phyloP scores from a whole-genome alignment of 352 stramenopile species.

The Phytopythium litorale region DNA sequence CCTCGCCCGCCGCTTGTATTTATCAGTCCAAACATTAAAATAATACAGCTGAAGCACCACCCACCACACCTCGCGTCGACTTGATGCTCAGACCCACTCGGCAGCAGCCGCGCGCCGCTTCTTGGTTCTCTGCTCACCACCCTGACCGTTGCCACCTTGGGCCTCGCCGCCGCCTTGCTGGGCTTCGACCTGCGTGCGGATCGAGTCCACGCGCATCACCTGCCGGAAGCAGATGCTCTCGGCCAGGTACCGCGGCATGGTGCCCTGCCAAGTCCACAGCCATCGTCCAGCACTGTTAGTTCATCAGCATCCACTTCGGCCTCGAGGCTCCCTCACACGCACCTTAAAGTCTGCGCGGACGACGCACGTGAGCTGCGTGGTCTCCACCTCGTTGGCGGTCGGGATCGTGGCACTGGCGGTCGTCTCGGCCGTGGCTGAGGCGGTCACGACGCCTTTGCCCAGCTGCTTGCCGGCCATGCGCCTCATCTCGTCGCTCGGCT shows the following conservation, averaged over 20 bases:
- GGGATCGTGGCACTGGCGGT: conserved; percentile 2
- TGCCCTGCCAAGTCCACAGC: conserved; percentile 11
- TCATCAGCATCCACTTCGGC: neutral
- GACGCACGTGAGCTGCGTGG: conserved; percentile 45
- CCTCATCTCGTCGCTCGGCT: conserved; percentile 17
- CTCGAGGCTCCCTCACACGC: neutral
- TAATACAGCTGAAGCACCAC: neutral
- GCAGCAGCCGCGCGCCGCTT: neutral
- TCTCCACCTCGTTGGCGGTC: conserved; percentile 8
- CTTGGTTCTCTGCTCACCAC: neutral
- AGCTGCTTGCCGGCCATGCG: conserved; percentile 5
- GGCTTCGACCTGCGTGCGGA: conserved; percentile 46
- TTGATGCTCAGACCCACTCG: conserved; percentile 1
- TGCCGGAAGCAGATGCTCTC: conserved; percentile 77
- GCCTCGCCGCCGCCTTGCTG: conserved; percentile 11
- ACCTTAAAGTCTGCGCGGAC: conserved; percentile 61
- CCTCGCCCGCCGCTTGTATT: neutral
- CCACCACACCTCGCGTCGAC: no score
- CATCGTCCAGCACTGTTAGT: neutral
- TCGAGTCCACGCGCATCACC: conserved; percentile 56
- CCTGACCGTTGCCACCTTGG: neutral
- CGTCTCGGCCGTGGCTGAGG: neutral
- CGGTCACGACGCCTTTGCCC: neutral
- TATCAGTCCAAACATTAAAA: neutral
- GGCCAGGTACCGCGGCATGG: conserved; percentile 62